A percentile compares a stretch with the other conserved stretches of the same genome.
phyloP scores from a whole-genome alignment of 345 rosid genomes.

The Hypericum androsaemum region DNA sequence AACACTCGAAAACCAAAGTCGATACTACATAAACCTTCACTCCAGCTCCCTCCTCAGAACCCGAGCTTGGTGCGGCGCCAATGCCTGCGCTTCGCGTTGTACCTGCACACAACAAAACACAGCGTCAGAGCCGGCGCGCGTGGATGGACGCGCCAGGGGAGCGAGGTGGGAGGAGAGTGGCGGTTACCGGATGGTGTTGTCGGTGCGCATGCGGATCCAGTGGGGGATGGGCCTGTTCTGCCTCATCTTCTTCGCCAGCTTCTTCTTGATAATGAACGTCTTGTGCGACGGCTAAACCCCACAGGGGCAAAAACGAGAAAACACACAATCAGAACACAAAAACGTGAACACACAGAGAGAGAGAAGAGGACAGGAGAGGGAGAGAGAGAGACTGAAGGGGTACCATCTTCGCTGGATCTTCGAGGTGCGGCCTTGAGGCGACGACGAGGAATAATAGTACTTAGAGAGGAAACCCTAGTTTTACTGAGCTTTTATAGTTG shows the following conservation, averaged over 20 bases:
- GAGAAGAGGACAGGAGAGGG: no score
- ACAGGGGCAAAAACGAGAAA: no score
- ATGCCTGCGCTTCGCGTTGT: constrained; percentile 6
- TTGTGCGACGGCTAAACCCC: background rate
- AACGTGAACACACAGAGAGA: no score
- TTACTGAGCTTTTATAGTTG: no score
- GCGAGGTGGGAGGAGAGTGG: background rate
- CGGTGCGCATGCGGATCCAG: constrained; percentile 1
- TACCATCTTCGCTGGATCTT: no score
- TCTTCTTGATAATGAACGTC: constrained; percentile 5
- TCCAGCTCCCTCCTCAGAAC: background rate
- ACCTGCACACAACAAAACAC: background rate
- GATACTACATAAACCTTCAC: background rate
- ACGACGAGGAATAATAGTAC: no score
- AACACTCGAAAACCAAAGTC: no score
- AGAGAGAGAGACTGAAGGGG: no score
- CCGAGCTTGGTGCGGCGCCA: constrained; percentile 2
- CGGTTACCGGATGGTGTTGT: background rate
- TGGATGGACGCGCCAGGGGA: background rate
- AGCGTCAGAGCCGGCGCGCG: background rate
- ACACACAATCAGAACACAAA: no score
- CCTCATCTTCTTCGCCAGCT: constrained; percentile 6
- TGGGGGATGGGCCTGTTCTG: constrained; percentile 1
- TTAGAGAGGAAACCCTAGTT: no score
- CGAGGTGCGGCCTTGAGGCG: no score